Base-by-base conservation (phyloP, 1,139 yeast genomes). In the Pichia sp. region DNA sequence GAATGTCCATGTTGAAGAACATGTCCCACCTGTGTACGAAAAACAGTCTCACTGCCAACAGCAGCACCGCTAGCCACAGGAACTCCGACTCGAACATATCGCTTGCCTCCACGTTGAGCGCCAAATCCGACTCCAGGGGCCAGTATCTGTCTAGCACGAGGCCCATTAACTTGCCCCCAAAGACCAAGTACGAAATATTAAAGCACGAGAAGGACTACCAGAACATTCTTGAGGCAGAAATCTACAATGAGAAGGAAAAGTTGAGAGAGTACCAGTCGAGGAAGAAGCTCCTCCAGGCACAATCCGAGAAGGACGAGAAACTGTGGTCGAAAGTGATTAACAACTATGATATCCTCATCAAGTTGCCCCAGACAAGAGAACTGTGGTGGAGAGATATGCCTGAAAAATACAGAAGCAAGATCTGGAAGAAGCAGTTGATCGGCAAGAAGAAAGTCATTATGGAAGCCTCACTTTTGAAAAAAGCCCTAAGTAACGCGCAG, bases 301-400 rank as follows among this genome's bases (percentile, higher is more conserved):
- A 69, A 49, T 65, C 65, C 44, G 64, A 66, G 18, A 62, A 65
- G 30, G 83, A 80, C 57, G 57, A 62, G 4, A 52, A 57, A 4
- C 66, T 60, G 13, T 85, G 91, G 90, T 65, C 64, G 16, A 64
- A 70, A 43, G 70, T 82, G 10, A 57, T 75, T 3, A 71, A 75
- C 3, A 65, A 74, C 46, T 72, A 74, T 54, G 63, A 66, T 26
- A 55, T 62, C 9, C 68, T 70, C 42, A 62, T 77, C 9, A 65
- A 67, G 48, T 61, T 69, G 12, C 69, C 79, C 0, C 60, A 69
- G 18, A 70, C 77, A 7, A 70, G 83, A 49, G 83, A 80, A 51
- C 68, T 82, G 53, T 82, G 85, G 78, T 84, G 89, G 88, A 69
- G 87, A 49, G 88, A 88, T 2, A 66, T 85, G 1, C 85, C 88